Base-by-base conservation (phyloP, 1,284 basidiomycete species). In the Puccinia novopanici region DNA sequence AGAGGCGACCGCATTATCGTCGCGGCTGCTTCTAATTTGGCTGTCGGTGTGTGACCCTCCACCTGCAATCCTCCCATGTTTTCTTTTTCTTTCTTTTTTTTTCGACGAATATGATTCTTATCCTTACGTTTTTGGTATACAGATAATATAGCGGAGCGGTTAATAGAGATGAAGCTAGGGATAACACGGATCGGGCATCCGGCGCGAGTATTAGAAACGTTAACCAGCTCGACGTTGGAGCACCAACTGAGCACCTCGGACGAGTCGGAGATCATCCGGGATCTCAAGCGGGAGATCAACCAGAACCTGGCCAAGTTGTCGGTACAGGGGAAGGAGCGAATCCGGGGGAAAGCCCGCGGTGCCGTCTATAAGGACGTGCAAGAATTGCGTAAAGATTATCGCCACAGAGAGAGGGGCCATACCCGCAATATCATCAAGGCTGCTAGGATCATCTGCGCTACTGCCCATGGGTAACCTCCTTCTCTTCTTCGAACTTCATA, bases 281-380 rank as follows among this genome's bases (percentile, higher is more conserved):
- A 96, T 84, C 91, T 96, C 45, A 94, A 94, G 84, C 87, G 87
- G 30, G 95, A 98, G 84, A 88, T 98, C 4, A 91, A 94, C 82
- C 87, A 87, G 1, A 88, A 91, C 6, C 87, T 96, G 15, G 87
- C 87, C 10, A 86, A 89, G 13, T 87, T 98, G 67, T 79, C 77
- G 30, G 89, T 91, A 0, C 93, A 91, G 84, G 92, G 92, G 63
- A 93, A 93, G 83, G 91, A 91, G 0, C 89, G 89, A 13, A 91
- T 93, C 0, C 87, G 90, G 81, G 94, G 93, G 0, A 86, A 88
- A 0, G 95, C 96, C 85, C 88, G 96, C 73, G 92, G 90, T 85
- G 92, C 92, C 85, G 89, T 92, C 86, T 98, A 95, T 94, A 91
- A 92, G 48, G 93, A 98, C 77, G 93, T 98, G 0, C 91, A 91